These are phyloP conservation scores for Rhodamnia argentea DNA, from an alignment of 345 rosid genomes.

Conservation along the genomic window DNA sequence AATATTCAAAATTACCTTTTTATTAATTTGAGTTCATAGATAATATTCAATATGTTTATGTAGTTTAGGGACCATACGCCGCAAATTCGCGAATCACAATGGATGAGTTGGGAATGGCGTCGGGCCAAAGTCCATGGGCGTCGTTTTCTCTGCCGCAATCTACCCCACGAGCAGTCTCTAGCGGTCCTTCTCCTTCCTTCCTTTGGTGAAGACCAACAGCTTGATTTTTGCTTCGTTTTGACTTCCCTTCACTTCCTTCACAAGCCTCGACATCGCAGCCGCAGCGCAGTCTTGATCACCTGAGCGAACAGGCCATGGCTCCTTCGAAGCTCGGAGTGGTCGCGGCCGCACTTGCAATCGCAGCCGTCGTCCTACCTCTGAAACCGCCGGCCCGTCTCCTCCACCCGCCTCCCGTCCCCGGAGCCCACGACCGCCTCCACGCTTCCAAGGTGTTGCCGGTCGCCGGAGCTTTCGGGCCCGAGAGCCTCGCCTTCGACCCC, in stretches of 20 bases:
- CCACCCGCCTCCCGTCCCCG: slow-evolving; percentile 4
- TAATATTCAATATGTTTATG: too few relatives aligned
- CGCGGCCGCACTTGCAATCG: neutral
- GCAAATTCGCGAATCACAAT: too few relatives aligned
- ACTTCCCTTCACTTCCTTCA: neutral
- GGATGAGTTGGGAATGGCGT: too few relatives aligned
- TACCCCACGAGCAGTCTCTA: too few relatives aligned
- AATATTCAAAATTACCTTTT: too few relatives aligned
- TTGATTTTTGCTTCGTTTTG: neutral
- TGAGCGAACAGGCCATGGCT: neutral
- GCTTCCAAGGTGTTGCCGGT: neutral
- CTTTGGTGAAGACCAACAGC: neutral
- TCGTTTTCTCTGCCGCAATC: too few relatives aligned
- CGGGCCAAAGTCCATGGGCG: too few relatives aligned
- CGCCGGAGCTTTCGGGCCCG: slow-evolving; percentile 22
- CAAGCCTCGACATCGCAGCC: neutral
- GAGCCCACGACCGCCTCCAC: slow-evolving; percentile 5
- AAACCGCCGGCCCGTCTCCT: neutral
- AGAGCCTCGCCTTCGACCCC: slow-evolving; percentile 31
- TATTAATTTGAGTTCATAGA: too few relatives aligned
- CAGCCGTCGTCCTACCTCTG: neutral
- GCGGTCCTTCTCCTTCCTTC: neutral
- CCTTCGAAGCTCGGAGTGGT: neutral
- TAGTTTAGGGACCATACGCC: too few relatives aligned
- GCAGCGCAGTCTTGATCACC: neutral